Percentiles rank a stretch among this genome's conserved stretches.
phyloP scores from a whole-genome alignment of 306 rosid genomes.

The Cajanus cajan region DNA sequence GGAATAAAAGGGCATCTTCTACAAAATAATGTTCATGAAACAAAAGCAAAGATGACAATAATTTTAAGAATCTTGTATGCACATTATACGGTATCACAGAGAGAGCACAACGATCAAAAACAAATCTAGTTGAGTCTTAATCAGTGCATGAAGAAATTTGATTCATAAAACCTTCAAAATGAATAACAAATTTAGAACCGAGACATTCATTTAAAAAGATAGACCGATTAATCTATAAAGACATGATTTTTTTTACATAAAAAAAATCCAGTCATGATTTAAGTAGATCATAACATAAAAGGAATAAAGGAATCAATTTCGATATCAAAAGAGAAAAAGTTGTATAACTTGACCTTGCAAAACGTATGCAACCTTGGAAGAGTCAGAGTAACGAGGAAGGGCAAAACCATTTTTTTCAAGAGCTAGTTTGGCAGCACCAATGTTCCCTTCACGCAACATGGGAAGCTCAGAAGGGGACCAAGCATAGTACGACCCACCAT shows the following conservation, averaged over 20 bases:
- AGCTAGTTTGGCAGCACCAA: slow-evolving; percentile 81
- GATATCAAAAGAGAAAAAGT: neutral
- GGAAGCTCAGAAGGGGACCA: slow-evolving; percentile 87
- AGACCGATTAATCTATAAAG: no score
- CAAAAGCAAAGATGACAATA: neutral
- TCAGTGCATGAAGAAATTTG: neutral
- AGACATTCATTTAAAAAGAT: neutral
- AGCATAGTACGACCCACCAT: slow-evolving; percentile 68
- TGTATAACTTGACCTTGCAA: slow-evolving; percentile 54
- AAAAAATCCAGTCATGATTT: no score
- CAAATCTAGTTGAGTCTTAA: neutral
- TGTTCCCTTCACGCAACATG: slow-evolving; percentile 72
- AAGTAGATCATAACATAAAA: neutral
- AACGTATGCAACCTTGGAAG: slow-evolving; percentile 74
- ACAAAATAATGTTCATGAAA: neutral
- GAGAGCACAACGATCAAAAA: neutral
- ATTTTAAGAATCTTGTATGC: neutral
- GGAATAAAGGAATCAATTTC: neutral
- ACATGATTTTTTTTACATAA: no score
- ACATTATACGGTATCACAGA: neutral
- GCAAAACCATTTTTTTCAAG: slow-evolving; percentile 74
- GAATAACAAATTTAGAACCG: neutral
- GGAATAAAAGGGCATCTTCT: neutral
- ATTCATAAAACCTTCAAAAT: neutral
- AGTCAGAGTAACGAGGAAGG: slow-evolving; percentile 71